A percentile compares a stretch with the other conserved stretches of the same genome.
Evolutionary conservation across 2,329 filamentous ascomycete species (phyloP).

Genomic region (Fusarium luffae): DNA sequence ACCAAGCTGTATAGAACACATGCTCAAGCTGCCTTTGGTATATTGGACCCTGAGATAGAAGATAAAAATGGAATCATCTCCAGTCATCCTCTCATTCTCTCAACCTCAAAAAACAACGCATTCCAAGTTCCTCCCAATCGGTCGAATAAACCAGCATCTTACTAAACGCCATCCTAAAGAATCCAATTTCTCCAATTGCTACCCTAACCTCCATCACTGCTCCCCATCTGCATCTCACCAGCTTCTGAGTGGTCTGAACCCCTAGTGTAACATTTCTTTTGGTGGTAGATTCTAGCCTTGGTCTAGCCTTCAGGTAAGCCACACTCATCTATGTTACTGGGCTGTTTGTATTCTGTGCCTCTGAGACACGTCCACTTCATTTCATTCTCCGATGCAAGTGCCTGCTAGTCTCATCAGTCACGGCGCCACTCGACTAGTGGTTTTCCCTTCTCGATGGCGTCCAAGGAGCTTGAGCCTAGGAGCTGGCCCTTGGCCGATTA

Average conservation of each 20-base stretch:
- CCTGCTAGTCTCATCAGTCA: constrained; percentile 34
- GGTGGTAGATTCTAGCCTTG: constrained; percentile 26
- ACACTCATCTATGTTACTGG: constrained; percentile 21
- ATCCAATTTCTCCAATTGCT: constrained; percentile 29
- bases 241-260: constrained; percentile 9
- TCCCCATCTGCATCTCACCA: constrained; percentile 4
- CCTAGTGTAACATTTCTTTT: constrained; percentile 37
- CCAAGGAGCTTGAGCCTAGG: constrained; percentile 17
- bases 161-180: constrained; percentile 30
- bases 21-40: constrained; percentile 11
- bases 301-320: constrained; percentile 39
- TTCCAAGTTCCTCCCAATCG: constrained; percentile 15
- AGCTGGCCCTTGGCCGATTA: constrained; percentile 27
- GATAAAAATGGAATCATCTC: constrained; percentile 22
- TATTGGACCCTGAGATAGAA: not conserved
- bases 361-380: constrained; percentile 42
- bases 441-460: constrained; percentile 35
- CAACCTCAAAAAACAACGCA: constrained; percentile 11
- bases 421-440: constrained; percentile 41
- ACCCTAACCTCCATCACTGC: constrained; percentile 1
- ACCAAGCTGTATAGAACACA: constrained; percentile 15
- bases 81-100: constrained; percentile 13
- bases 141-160: constrained; percentile 16
- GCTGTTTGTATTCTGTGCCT: constrained; percentile 18
- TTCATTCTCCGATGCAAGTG: constrained; percentile 38